Evolutionary conservation across 495 filamentous ascomycete genomes (phyloP).

Genomic region (Mytilinidion resinicola): DNA sequence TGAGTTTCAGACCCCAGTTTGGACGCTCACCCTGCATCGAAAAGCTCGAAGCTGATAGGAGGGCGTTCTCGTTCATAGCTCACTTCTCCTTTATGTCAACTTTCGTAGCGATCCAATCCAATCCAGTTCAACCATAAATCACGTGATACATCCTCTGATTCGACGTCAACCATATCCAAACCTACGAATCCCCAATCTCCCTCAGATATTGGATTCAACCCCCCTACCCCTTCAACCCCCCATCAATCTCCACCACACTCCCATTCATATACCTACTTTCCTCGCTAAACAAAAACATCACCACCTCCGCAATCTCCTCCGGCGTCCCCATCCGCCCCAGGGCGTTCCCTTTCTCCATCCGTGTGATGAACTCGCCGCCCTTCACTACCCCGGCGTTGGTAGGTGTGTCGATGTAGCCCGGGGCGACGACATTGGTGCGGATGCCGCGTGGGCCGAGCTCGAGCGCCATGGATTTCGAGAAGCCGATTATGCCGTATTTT

Average conservation of each 20-base stretch:
- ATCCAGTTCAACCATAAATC: too few relatives aligned
- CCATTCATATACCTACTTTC: constrained; percentile 48
- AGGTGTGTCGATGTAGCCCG: constrained; percentile 46
- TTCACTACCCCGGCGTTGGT: constrained; percentile 40
- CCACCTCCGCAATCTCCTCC: constrained; percentile 49
- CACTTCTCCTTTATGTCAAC: too few relatives aligned
- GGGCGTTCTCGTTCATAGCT: too few relatives aligned
- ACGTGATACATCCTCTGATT: too few relatives aligned
- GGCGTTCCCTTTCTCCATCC: constrained; percentile 37
- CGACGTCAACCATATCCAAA: too few relatives aligned
- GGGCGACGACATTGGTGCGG: constrained; percentile 49
- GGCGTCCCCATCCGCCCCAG: constrained; percentile 47
- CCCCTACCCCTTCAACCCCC: constrained; percentile 24
- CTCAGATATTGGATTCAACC: too few relatives aligned
- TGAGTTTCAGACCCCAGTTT: too few relatives aligned
- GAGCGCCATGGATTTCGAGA: constrained; percentile 50
- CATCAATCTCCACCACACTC: constrained; percentile 48
- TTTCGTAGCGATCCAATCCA: too few relatives aligned
- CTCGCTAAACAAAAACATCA: constrained; percentile 49
- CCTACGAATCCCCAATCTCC: too few relatives aligned
- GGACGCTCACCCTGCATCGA: too few relatives aligned
- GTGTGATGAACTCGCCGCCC: constrained; percentile 31
- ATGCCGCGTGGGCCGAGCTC: constrained; percentile 49
- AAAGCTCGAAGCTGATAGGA: too few relatives aligned
- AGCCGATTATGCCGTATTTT: constrained; percentile 49